Evolutionary conservation across 208 protist genomes (phyloP).

Genomic region (Wallacemonas sp.): DNA sequence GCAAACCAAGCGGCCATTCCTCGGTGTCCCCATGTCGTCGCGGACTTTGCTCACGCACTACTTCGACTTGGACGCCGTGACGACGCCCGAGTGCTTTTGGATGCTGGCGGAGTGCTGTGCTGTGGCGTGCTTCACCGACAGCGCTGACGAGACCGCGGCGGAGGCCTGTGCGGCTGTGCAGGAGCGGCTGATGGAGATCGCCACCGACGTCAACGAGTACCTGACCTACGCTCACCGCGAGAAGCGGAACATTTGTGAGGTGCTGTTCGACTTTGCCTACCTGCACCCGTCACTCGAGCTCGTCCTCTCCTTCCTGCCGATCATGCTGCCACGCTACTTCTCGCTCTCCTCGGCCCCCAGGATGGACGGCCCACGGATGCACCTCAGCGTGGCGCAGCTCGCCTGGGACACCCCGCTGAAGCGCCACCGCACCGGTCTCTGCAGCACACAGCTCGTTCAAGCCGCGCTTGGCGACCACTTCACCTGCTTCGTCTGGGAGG

Average conservation of each 20-base stretch:
- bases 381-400: slow-evolving; percentile 74
- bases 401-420: slow-evolving; percentile 78
- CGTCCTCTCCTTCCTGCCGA: slow-evolving; percentile 56
- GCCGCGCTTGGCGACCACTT: slow-evolving; percentile 44
- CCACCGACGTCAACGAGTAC: slow-evolving; percentile 67
- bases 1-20: slow-evolving; percentile 57
- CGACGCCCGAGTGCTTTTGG: slow-evolving; percentile 71
- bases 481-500: slow-evolving; percentile 67
- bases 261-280: slow-evolving; percentile 76
- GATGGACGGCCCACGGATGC: slow-evolving; percentile 39
- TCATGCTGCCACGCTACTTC: slow-evolving; percentile 81
- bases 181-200: slow-evolving; percentile 77
- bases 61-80: slow-evolving; percentile 81
- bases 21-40: slow-evolving; percentile 47
- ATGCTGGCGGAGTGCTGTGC: slow-evolving; percentile 66
- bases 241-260: slow-evolving; percentile 88
- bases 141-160: slow-evolving; percentile 21
- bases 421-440: slow-evolving; percentile 69
- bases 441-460: slow-evolving; percentile 51
- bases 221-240: slow-evolving; percentile 81
- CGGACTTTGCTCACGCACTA: slow-evolving; percentile 59
- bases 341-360: slow-evolving; percentile 69
- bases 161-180: slow-evolving; percentile 31
- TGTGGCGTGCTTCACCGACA: slow-evolving; percentile 5
- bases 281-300: slow-evolving; percentile 54